These are phyloP conservation scores for Wickerhamomyces bovis DNA, from an alignment of 805 yeast species.

Conservation along the genomic window DNA sequence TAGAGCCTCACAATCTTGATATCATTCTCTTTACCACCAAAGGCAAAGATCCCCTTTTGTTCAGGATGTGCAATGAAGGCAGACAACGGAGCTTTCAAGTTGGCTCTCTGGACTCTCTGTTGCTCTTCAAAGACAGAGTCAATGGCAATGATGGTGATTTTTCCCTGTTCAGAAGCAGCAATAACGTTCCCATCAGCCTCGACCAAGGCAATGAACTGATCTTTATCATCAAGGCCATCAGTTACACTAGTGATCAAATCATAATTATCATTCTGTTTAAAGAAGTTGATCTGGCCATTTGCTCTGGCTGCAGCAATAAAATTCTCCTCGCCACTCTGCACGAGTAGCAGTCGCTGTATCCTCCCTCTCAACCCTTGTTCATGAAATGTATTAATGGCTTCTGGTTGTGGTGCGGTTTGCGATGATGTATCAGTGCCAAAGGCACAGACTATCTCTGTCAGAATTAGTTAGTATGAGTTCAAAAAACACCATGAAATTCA, in stretches of 20 bases:
- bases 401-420: conserved; percentile 61
- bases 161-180: conserved; percentile 32
- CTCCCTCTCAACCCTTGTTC: conserved; percentile 34
- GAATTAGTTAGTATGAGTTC: not conserved
- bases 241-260: conserved; percentile 15
- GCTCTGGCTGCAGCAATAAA: conserved; percentile 41
- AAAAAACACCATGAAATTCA: not conserved
- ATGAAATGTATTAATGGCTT: conserved; percentile 39
- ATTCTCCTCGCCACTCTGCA: conserved; percentile 26
- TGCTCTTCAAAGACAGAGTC: conserved; percentile 11
- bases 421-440: conserved; percentile 77
- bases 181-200: conserved; percentile 23
- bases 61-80: conserved; percentile 44
- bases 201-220: conserved; percentile 34
- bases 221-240: conserved; percentile 21
- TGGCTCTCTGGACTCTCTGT: conserved; percentile 13
- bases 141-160: conserved; percentile 24
- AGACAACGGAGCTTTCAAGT: conserved; percentile 42
- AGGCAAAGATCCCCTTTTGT: conserved; percentile 53
- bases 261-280: conserved; percentile 27
- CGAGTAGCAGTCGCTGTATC: conserved; percentile 35
- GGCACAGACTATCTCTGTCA: conserved; percentile 47
- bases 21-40: conserved; percentile 84
- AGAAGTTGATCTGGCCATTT: conserved; percentile 37
- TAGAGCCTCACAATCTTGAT: conserved; percentile 42